Evolutionary conservation across 2,329 filamentous ascomycete species (phyloP), one percentile per base, ranked within the genome.

Genomic region (Aspergillus pseudoglaucus): DNA sequence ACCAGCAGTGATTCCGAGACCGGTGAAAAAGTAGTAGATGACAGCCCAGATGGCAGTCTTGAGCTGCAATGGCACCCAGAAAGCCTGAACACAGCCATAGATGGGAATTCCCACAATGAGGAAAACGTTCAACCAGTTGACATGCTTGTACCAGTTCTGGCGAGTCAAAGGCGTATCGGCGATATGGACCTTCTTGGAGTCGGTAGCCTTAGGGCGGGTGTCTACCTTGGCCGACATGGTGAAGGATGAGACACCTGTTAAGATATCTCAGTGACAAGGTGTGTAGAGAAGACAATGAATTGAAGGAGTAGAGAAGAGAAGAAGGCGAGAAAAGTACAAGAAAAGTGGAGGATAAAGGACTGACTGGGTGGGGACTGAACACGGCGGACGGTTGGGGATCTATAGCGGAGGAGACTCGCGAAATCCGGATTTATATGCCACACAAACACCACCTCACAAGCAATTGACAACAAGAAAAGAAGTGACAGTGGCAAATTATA

Each of bases 121-220:
- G 53, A 77, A 79, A 53, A 88, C 84, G 70, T 95, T 95, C 57
- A 95, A 79, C 89, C 90, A 95, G 79, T 95, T 90, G 76, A 95
- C 80, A 66, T 95, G 90, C 74, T 90, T 85, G 74, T 90, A 84
- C 87, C 88, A 93, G 76, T 95, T 95, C 62, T 77, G 75, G 70
- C 77, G 79, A 51, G 88, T 95, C 59, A 94, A 84, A 49, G 87
- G 85, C 54, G 81, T 81, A 55, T 94, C 89, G 55, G 88, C 83
- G 71, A 95, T 93, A 71, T 95, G 89, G 63, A 85, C 80, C 75
- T 94, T 95, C 75, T 84, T 80, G 44, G 79, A 59, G 51, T 68
- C 66, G 38, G 55, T 51, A 43, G 61, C 58, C 55, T 63, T 64
- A 40, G 62, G 60, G 56, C 64, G 62, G 49, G 57, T 47, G 52